A percentile compares a stretch with the other conserved stretches of the same genome.
phyloP scores from a whole-genome alignment of 75 land plant genomes.

The Sequoiadendron giganteum region DNA sequence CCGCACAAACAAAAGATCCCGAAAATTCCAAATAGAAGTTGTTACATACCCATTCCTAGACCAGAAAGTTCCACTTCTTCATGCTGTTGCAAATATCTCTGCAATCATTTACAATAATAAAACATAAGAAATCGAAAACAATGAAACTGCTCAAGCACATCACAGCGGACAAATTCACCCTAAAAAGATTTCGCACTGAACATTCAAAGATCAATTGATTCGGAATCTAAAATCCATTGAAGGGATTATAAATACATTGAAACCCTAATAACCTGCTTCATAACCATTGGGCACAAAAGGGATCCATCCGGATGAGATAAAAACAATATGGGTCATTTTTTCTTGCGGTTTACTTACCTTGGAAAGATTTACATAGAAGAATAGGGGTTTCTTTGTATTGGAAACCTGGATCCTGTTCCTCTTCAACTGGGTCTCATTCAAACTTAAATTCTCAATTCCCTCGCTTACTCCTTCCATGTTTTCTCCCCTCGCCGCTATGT shows the following conservation, averaged over 20 bases:
- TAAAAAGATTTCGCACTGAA: neutral
- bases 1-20: neutral
- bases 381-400: slow-evolving; percentile 90
- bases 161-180: neutral
- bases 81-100: slow-evolving; percentile 83
- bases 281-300: neutral
- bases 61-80: slow-evolving; percentile 85
- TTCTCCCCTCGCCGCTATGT: neutral
- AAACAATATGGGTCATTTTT: neutral
- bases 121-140: neutral
- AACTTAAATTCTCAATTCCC: slow-evolving; percentile 19
- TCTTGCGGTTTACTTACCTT: slow-evolving; percentile 36
- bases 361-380: slow-evolving; percentile 87
- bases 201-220: neutral
- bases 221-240: neutral
- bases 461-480: slow-evolving; percentile 46
- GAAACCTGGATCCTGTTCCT: slow-evolving; percentile 92
- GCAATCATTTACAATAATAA: slow-evolving; percentile 14
- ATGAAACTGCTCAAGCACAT: neutral
- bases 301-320: neutral
- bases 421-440: slow-evolving; percentile 49
- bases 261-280: neutral
- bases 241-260: neutral
- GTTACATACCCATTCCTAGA: slow-evolving; percentile 55
- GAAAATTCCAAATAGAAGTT: neutral